Base-by-base conservation (phyloP, 768 basidiomycete genomes). In the Xerocomellus dryophilus region DNA sequence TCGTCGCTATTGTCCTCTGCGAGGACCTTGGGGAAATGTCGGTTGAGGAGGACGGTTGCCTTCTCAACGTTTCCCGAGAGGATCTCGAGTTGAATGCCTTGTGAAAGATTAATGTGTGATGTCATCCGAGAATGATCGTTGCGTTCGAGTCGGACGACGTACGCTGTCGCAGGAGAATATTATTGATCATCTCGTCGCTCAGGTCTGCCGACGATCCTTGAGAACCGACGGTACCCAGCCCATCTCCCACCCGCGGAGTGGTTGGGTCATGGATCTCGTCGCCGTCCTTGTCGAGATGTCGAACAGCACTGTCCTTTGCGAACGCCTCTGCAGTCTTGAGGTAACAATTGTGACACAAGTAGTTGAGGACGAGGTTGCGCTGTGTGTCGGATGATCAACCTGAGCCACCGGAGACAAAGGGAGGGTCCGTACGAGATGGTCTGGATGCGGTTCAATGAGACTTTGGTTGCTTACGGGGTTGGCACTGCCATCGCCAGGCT, bases 1-100 rank as follows among this genome's bases (percentile, higher is more conserved):
- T 34, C 25, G n/a, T 55, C 54, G 17, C 21, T 38, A 23, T 21
- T 11, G n/a, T 66, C 64, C 35, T 62, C 69, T 48, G 66, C 53
- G 12, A 92, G 78, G 11, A 94, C 90, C 12, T 76, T 65, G 9
- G 93, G 93, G 62, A 92, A 97, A 61, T 93, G 78, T 23, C 72
- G 68, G 57, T 90, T 79, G 38, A 96, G 74, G 17, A 86, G 73
- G 3, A 72, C 74, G 14, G 79, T 83, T 3, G 93, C 91, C 25
- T 85, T 80, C 50, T 84, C 80, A 35, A 95, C 81, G n/a, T 78
- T 78, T 14, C 94, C 94, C 1, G 79, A 80, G 9, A 95, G 80
- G 23, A 96, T 85, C 59, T 79, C 74, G 39, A 69, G 73, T 50
- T 84, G 79, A 44, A 95, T 88, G 41, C 82, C 94, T 97, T 44